Evolutionary conservation across 192 early-diverging fungal genomes (phyloP).

Genomic region (Linnemannia exigua): DNA sequence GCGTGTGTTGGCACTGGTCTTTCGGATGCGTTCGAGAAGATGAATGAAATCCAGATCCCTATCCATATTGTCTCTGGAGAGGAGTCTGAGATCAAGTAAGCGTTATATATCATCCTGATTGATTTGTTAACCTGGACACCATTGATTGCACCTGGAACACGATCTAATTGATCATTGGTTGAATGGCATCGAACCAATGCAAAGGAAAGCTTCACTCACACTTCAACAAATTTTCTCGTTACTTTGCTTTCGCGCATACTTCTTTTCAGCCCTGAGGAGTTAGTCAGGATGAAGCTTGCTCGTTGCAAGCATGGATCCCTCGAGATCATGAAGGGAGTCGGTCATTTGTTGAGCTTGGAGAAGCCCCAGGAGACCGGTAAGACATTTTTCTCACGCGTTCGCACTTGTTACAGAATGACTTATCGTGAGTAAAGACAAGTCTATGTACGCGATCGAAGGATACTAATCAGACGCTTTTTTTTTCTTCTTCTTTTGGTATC

Average conservation of each 20-base stretch:
- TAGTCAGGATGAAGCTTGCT: constrained; percentile 20
- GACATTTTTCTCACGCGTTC: not conserved
- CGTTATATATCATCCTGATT: not conserved
- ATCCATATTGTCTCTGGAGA: constrained; percentile 57
- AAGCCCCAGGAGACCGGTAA: constrained; percentile 58
- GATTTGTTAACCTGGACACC: not conserved
- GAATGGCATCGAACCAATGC: not conserved
- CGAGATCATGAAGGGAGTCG: constrained; percentile 40
- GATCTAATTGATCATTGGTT: not conserved
- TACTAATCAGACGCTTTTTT: not conserved
- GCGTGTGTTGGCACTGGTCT: constrained; percentile 19
- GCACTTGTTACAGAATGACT: no score
- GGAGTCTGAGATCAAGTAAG: constrained; percentile 58
- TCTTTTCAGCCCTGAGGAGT: constrained; percentile 18
- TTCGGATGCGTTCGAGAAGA: constrained; percentile 35
- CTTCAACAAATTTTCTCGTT: not conserved
- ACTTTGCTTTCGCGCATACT: not conserved
- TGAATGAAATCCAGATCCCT: constrained; percentile 55
- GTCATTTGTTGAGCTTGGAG: constrained; percentile 60
- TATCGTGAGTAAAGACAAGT: not conserved
- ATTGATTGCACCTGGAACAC: not conserved
- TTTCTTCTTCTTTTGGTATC: no score
- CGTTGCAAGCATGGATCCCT: constrained; percentile 30
- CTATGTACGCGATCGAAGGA: not conserved
- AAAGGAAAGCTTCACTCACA: not conserved